Percentiles rank a stretch among this genome's conserved stretches.
These are phyloP conservation scores for Mesotaenium endlicherianum DNA, from an alignment of 139 green algal genomes.

Conservation along the genomic window DNA sequence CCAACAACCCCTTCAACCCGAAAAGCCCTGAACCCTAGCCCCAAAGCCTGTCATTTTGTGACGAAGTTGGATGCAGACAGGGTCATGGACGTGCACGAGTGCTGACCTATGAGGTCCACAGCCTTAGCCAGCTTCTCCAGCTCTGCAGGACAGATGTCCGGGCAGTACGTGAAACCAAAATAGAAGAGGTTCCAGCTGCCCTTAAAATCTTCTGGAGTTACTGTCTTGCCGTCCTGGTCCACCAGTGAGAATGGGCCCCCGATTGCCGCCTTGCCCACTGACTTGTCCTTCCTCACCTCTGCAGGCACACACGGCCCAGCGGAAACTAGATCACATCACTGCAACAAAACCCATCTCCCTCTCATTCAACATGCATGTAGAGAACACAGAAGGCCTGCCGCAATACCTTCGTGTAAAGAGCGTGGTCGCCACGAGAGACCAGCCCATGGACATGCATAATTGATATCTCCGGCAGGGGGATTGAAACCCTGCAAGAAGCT, in stretches of 20 bases:
- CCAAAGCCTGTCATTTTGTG: no score
- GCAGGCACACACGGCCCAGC: background rate
- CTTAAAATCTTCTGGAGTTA: conserved; percentile 76
- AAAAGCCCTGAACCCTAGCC: no score
- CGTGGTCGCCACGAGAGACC: no score
- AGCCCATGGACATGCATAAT: no score
- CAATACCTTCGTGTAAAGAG: no score
- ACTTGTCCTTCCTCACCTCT: conserved; percentile 17
- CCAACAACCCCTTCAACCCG: no score
- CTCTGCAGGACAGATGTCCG: conserved; percentile 98
- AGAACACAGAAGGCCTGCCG: background rate
- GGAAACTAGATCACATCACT: background rate
- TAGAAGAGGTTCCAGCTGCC: conserved; percentile 91
- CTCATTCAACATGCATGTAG: background rate
- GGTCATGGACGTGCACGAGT: no score
- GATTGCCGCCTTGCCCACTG: conserved; percentile 78
- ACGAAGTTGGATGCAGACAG: no score
- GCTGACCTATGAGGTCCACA: conserved; percentile 46
- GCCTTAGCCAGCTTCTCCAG: conserved; percentile 86
- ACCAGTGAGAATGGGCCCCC: conserved; percentile 86
- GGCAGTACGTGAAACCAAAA: conserved; percentile 98
- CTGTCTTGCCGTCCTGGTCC: conserved; percentile 75
- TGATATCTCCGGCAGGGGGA: no score
- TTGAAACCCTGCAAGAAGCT: no score
- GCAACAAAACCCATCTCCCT: background rate